Base-by-base conservation (phyloP, 208 protist genomes). In the Leishmania major region DNA sequence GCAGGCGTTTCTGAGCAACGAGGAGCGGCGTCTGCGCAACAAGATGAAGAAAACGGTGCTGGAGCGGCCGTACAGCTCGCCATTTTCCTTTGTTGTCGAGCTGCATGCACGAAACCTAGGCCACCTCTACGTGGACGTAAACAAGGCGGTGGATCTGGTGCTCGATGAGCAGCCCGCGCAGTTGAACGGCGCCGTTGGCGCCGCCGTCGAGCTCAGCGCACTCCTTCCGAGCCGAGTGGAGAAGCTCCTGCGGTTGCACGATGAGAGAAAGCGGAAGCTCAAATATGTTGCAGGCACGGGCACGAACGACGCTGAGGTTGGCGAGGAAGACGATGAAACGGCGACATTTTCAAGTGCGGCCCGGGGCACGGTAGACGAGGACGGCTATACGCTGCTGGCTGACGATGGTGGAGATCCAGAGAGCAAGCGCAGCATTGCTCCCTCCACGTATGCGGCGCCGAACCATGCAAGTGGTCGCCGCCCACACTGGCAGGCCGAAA, bases 1-100 rank as follows among this genome's bases (percentile, higher is more conserved):
- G 15, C 87, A 96, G 55, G 96, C 96, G 17, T 98, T 97, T 76
- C 86, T 99, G 49, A 93, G 93, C 86, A 97, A 98, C 86, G 90
- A 96, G 75, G 94, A 96, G 83, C 86, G 89, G 6, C 82, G 90
- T 1, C 79, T 95, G 74, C 89, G 93, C 51, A 94, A 96, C 79
- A 94, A 94, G 78, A 78, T 77, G 67, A 95, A 95, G 82, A 98
- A 98, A 79, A 95, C 92, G 10, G 85, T 98, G 53, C 86, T 97
- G 7, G 95, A 98, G 84, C 79, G 93, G 13, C 91, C 93, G 3
- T 85, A 93, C 79, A 81, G 82, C 15, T 92, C 95, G 25, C 92
- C 95, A 3, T 98, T 98, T 87, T 51, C 59, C 28, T 93, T 92
- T 88, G 93, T 97, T 3, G 90, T 96, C 43, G 94, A 98, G 84